Evolutionary conservation across 2,329 filamentous ascomycete species (phyloP).

Genomic region (Didymella exigua): DNA sequence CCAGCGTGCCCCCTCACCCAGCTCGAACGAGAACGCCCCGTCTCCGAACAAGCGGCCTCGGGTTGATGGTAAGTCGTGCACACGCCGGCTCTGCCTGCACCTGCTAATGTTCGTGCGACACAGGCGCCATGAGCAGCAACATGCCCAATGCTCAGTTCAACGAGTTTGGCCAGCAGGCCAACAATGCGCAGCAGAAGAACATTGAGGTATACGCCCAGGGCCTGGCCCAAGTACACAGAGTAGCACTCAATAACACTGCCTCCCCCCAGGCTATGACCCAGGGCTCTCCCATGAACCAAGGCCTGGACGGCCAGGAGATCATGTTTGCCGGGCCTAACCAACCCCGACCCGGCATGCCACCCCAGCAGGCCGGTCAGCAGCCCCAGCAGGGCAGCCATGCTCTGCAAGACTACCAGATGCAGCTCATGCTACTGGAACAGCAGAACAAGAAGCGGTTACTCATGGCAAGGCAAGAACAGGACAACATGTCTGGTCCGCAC

Average conservation of each 20-base stretch:
- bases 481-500: constrained; percentile 63
- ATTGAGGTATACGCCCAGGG: constrained; percentile 87
- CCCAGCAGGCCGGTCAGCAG: constrained; percentile 59
- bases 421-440: constrained; percentile 83
- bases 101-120: constrained; percentile 63
- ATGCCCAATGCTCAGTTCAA: constrained; percentile 80
- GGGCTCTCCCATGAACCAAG: constrained; percentile 81
- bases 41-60: constrained; percentile 91
- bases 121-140: constrained; percentile 75
- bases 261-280: constrained; percentile 81
- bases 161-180: constrained; percentile 59
- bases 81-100: constrained; percentile 54
- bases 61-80: constrained; percentile 67
- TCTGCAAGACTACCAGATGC: constrained; percentile 87
- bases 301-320: constrained; percentile 42
- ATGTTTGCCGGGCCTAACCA: constrained; percentile 43
- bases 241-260: constrained; percentile 79
- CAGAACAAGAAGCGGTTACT: constrained; percentile 86
- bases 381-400: constrained; percentile 73
- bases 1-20: constrained; percentile 77
- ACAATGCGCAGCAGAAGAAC: constrained; percentile 75
- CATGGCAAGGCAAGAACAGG: constrained; percentile 82
- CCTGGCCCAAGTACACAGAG: constrained; percentile 80
- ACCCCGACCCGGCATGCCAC: constrained; percentile 59
- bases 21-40: constrained; percentile 82